phyloP scores from a whole-genome alignment of 2,329 filamentous ascomycete species.

The Chaetomiaceae sp. region DNA sequence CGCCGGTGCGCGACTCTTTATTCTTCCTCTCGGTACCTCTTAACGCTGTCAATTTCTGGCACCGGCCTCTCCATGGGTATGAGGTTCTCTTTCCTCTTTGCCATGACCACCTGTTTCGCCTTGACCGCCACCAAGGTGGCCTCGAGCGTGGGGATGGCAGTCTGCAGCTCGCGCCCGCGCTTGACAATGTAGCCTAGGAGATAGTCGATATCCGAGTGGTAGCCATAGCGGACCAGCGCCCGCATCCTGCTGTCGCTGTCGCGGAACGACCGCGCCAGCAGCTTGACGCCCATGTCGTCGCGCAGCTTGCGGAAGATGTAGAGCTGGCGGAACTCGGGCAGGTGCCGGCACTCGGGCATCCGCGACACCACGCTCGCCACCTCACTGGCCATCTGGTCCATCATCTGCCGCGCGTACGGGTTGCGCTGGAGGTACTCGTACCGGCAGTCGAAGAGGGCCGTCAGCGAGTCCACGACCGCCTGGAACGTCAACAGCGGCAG shows the following conservation, averaged over 20 bases:
- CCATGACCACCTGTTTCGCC: slow-evolving; percentile 47
- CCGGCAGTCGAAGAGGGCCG: slow-evolving; percentile 67
- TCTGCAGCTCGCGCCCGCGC: slow-evolving; percentile 63
- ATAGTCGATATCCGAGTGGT: slow-evolving; percentile 70
- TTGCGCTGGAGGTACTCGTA: slow-evolving; percentile 69
- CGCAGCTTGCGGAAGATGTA: slow-evolving; percentile 57
- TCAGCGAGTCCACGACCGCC: slow-evolving; percentile 73
- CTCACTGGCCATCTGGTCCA: slow-evolving; percentile 68
- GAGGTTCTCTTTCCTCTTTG: slow-evolving; percentile 4
- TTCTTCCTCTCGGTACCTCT: too few relatives aligned
- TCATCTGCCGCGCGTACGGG: slow-evolving; percentile 55
- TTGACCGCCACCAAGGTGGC: slow-evolving; percentile 67
- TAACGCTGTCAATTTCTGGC: too few relatives aligned
- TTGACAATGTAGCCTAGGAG: slow-evolving; percentile 83
- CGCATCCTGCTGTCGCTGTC: slow-evolving; percentile 57
- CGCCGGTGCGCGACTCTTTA: too few relatives aligned
- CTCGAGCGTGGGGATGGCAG: slow-evolving; percentile 59
- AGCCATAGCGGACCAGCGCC: slow-evolving; percentile 54
- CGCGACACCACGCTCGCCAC: slow-evolving; percentile 63
- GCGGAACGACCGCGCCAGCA: slow-evolving; percentile 55
- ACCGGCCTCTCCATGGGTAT: slow-evolving; percentile 1
- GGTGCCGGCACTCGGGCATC: slow-evolving; percentile 65
- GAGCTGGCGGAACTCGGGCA: slow-evolving; percentile 49
- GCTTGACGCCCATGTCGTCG: slow-evolving; percentile 50
- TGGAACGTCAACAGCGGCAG: slow-evolving; percentile 73